Percentiles rank a stretch among this genome's conserved stretches.
These are phyloP conservation scores for Strombidium stylifer DNA, from an alignment of 73 alveolate genomes.

Conservation along the genomic window DNA sequence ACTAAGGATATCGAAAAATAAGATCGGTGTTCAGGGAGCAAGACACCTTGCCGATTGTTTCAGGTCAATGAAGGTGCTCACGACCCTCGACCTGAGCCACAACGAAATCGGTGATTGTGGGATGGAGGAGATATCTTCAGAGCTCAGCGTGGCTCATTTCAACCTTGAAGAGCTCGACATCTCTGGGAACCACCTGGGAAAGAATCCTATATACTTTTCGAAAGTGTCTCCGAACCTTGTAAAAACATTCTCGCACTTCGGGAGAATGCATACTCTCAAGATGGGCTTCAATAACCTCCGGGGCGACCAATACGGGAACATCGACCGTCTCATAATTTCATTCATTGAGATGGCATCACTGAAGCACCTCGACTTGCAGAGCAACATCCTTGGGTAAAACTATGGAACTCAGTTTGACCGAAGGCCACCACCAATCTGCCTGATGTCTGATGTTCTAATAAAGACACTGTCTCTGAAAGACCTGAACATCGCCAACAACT, in stretches of 20 bases:
- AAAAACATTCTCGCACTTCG: no score
- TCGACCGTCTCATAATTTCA: no score
- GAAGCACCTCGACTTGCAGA: no score
- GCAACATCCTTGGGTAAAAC: conserved; percentile 39
- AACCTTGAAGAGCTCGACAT: conserved; percentile 26
- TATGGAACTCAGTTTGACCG: no score
- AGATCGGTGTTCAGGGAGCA: conserved; percentile 57
- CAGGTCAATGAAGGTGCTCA: conserved; percentile 9
- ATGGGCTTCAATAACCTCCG: no score
- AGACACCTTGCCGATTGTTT: conserved; percentile 15
- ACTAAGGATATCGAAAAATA: conserved; percentile 37
- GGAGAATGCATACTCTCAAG: no score
- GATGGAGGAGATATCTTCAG: conserved; percentile 23
- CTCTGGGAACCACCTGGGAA: conserved; percentile 31
- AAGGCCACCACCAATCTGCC: conserved; percentile 23
- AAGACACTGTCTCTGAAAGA: conserved; percentile 9
- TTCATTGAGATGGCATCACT: no score
- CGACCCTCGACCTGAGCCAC: conserved; percentile 2
- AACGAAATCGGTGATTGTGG: conserved; percentile 45
- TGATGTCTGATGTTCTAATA: conserved; percentile 30
- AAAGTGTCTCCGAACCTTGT: no score
- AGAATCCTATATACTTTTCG: no score
- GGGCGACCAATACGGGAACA: no score
- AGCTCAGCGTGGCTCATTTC: neutral
- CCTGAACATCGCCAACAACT: conserved; percentile 40